Evolutionary conservation across 495 filamentous ascomycete species (phyloP), one percentile per base, ranked within the genome.

Genomic region (Aspergillus funiculosus): DNA sequence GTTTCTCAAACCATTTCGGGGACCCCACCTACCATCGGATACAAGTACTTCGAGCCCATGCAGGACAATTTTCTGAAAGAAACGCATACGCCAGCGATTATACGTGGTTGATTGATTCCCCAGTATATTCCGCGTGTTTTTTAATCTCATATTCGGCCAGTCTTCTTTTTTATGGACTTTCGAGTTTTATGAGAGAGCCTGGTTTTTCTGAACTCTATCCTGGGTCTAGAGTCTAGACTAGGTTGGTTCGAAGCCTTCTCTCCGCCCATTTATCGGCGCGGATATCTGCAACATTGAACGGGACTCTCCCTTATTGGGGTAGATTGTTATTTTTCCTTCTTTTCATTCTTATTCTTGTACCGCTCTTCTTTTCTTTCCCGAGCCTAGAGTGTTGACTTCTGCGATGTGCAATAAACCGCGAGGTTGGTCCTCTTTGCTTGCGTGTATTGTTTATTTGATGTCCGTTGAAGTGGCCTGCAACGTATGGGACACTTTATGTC

Each of bases 351-450:
- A 14, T 25, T 6, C 32, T 29, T 43, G 13, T 46, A 26, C 29
- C 13, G 36, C 26, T 41, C 11, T 43, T 22, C 8, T 36, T 31
- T 43, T 44, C 43, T 25, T 14, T 34, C 44, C 41, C 34, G 26
- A 27, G 50, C 20, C 36, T 44, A 9, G 37, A 48, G 32, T 15
- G 2, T 19, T 5, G 34, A 27, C 52, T 58, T 60, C 57, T 62
- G 67, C 67, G 67, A 71, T 63, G 67, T 47, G 53, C 51, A 48
- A 71, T 71, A 71, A 71, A 71, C 67, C 67, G 67, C 67, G 61
- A 52, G 54, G 48, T 4, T 18, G 22, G 19, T n/a, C 19, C 39
- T 28, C n/a, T 28, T 44, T 32, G 39, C 14, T 29, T 28, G 20
- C 14, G 44, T 41, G 10, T 20, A 36, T 52, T 43, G 31, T 40